Evolutionary conservation across 2,329 filamentous ascomycete genomes (phyloP).

Genomic region (Sporothrix sp.): DNA sequence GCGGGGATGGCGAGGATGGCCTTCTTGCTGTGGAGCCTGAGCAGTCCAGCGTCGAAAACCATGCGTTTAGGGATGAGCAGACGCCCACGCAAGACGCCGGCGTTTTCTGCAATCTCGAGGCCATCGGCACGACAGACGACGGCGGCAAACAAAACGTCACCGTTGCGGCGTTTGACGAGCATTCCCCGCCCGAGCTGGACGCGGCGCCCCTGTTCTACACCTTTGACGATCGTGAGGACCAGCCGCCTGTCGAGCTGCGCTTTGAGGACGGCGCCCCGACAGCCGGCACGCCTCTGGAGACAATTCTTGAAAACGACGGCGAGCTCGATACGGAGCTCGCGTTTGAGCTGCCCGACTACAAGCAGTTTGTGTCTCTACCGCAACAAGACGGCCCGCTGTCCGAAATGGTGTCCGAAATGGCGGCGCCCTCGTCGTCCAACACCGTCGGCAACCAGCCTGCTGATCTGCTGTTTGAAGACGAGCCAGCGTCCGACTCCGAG

Average conservation of each 20-base stretch:
- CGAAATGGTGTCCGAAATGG: neutral
- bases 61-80: too few species aligned
- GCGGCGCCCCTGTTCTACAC: neutral
- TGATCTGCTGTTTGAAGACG: neutral
- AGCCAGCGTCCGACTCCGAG: neutral
- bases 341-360: slow-evolving; percentile 5
- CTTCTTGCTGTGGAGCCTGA: neutral
- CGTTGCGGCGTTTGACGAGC: too few species aligned
- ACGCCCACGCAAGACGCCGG: too few species aligned
- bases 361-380: neutral
- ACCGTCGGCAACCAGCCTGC: neutral
- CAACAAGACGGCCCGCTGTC: neutral
- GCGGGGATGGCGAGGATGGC: neutral
- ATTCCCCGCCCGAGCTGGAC: neutral
- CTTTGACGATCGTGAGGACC: neutral
- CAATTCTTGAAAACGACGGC: neutral
- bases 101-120: neutral
- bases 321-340: neutral
- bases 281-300: neutral
- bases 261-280: neutral
- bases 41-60: neutral
- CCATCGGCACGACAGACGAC: too few species aligned
- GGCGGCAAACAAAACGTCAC: too few species aligned
- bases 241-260: neutral
- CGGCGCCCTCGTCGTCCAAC: neutral